Conservation (phyloP, 805 yeast species). For the Candida argentea region DNA sequence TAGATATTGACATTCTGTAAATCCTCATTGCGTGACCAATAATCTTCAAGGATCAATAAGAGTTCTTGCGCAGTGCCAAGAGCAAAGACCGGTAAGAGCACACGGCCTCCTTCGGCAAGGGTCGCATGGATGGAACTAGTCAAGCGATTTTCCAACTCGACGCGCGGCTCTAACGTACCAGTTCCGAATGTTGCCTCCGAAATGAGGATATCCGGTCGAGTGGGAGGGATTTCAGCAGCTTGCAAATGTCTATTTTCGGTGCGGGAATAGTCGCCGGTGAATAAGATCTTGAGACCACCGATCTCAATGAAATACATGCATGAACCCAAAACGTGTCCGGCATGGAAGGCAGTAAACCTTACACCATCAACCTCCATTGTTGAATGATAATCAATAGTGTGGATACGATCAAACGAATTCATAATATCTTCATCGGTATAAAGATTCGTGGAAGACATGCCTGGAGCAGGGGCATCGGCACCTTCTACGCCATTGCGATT, state of each 20-base stretch:
- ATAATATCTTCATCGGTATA: constrained; percentile 87
- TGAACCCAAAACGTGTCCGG: constrained; percentile 99
- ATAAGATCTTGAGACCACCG: constrained; percentile 79
- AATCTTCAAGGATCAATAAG: constrained; percentile 82
- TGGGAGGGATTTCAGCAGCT: constrained; percentile 88
- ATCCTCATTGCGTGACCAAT: constrained; percentile 81
- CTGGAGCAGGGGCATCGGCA: constrained; percentile 5
- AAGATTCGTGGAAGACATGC: constrained; percentile 33
- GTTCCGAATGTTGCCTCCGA: constrained; percentile 97
- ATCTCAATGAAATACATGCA: constrained; percentile 95
- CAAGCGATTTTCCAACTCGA: constrained; percentile 73
- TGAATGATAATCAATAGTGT: constrained; percentile 91
- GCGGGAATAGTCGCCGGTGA: constrained; percentile 95
- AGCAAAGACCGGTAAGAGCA: constrained; percentile 89
- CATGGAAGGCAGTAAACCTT: constrained; percentile 94
- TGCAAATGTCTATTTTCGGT: constrained; percentile 93
- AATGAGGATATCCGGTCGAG: constrained; percentile 78
- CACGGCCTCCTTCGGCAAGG: constrained; percentile 79
- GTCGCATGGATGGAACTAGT: constrained; percentile 80
- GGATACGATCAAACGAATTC: constrained; percentile 81
- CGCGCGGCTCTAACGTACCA: constrained; percentile 88
- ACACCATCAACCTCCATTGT: constrained; percentile 92
- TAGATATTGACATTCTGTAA: constrained; percentile 74
- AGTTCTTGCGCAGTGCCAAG: constrained; percentile 95
- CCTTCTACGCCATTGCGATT: constrained; percentile 12